Evolutionary conservation across 805 yeast genomes (phyloP).

Genomic region (Lipomyces chichibuensis): DNA sequence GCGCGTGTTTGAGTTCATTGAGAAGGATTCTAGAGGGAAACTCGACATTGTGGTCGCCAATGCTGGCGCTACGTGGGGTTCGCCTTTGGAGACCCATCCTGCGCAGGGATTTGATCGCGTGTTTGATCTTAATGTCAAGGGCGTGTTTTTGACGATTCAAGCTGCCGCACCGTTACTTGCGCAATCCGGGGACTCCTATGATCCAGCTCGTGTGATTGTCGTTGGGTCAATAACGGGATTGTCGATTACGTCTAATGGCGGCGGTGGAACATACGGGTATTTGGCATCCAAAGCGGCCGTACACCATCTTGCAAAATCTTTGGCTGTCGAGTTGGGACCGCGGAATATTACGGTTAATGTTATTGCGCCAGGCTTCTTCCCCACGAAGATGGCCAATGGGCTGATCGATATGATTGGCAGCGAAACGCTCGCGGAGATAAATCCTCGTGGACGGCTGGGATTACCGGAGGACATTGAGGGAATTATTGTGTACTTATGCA

Average conservation of each 20-base stretch:
- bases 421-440: constrained; percentile 51
- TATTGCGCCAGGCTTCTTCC: constrained; percentile 78
- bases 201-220: constrained; percentile 66
- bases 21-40: constrained; percentile 45
- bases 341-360: constrained; percentile 68
- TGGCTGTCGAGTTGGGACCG: constrained; percentile 69
- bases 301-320: constrained; percentile 63
- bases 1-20: constrained; percentile 50
- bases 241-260: constrained; percentile 41
- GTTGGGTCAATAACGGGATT: constrained; percentile 69
- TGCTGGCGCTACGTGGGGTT: constrained; percentile 84
- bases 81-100: constrained; percentile 62
- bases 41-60: constrained; percentile 71
- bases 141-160: constrained; percentile 70
- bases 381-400: constrained; percentile 73
- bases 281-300: constrained; percentile 76
- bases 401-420: constrained; percentile 58
- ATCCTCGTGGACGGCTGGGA: constrained; percentile 70
- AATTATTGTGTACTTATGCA: constrained; percentile 58
- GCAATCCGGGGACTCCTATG: constrained; percentile 54
- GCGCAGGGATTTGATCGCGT: constrained; percentile 65
- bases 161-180: constrained; percentile 61
- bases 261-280: constrained; percentile 69
- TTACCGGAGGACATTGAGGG: constrained; percentile 60
- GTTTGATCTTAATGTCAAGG: constrained; percentile 62